phyloP scores from a whole-genome alignment of 768 basidiomycete species.

The Cantharellus cinnabarinus region DNA sequence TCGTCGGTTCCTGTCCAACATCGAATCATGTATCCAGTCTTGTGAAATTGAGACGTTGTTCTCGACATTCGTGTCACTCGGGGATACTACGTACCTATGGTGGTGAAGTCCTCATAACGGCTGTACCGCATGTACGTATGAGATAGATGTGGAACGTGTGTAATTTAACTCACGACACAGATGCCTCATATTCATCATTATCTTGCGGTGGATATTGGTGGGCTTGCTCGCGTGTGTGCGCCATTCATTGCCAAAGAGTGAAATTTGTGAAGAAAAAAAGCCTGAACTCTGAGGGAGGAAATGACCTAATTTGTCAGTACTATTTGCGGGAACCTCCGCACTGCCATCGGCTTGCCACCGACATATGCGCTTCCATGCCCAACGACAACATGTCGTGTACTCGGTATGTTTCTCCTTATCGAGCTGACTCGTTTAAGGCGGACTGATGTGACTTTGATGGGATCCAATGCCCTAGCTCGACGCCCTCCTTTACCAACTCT shows the following conservation, averaged over 20 bases:
- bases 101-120: conserved; percentile 87
- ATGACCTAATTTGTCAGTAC: too few relatives aligned
- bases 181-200: not conserved
- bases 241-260: not conserved
- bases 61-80: not conserved
- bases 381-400: conserved; percentile 8
- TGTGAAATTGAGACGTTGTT: not conserved
- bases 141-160: not conserved
- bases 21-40: conserved; percentile 98
- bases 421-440: not conserved
- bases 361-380: conserved; percentile 6
- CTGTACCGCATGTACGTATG: conserved; percentile 19
- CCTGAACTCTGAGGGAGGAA: too few relatives aligned
- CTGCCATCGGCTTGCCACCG: too few relatives aligned
- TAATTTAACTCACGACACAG: not conserved
- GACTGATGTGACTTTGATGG: not conserved
- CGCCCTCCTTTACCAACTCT: conserved; percentile 6
- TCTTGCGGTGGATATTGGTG: not conserved
- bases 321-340: too few relatives aligned
- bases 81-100: conserved; percentile 44
- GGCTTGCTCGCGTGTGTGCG: not conserved
- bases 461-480: conserved; percentile 2
- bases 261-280: not conserved
- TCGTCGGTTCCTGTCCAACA: conserved; percentile 67
- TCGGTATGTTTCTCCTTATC: conserved; percentile 2